Percentiles rank a stretch among this genome's conserved stretches.
Conservation (phyloP, 306 rosid species). For the Adenanthera pavonina region DNA sequence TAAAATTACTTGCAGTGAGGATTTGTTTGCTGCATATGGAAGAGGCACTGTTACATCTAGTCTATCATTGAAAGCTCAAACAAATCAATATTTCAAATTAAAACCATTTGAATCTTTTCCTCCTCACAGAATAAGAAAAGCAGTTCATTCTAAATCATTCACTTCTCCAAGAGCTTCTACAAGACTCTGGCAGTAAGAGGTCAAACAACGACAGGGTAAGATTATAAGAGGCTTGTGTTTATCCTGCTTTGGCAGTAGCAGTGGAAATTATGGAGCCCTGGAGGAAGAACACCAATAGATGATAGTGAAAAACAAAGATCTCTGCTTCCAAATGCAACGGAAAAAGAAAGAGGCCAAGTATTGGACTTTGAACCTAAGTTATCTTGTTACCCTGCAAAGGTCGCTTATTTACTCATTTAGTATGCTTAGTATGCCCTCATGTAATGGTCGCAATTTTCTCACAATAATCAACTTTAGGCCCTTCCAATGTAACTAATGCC, state of each 20-base stretch:
- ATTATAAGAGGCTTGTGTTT: not conserved
- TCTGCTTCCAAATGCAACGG: not conserved
- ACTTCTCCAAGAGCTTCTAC: not conserved
- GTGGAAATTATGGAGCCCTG: not conserved
- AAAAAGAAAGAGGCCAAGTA: conserved; percentile 3
- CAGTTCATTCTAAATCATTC: conserved; percentile 14
- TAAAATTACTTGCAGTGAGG: conserved; percentile 8
- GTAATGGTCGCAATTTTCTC: not conserved
- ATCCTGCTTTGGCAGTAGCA: not conserved
- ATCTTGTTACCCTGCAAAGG: not conserved
- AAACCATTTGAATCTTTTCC: conserved; percentile 12
- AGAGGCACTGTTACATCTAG: conserved; percentile 6
- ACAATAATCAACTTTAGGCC: not conserved
- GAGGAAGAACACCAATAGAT: conserved; percentile 17
- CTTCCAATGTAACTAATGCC: not conserved
- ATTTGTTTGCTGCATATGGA: conserved; percentile 2
- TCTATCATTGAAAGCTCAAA: not conserved
- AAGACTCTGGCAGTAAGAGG: conserved; percentile 6
- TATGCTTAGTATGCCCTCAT: not conserved
- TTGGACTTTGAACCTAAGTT: not conserved
- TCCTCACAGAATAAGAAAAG: conserved; percentile 12
- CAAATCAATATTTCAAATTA: conserved; percentile 25
- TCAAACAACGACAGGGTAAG: not conserved
- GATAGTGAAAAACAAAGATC: not conserved
- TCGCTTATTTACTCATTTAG: no score